A percentile compares a stretch with the other conserved stretches of the same genome.
Conservation (phyloP, 2,329 filamentous ascomycete genomes). For the Xylariaceae sp. region DNA sequence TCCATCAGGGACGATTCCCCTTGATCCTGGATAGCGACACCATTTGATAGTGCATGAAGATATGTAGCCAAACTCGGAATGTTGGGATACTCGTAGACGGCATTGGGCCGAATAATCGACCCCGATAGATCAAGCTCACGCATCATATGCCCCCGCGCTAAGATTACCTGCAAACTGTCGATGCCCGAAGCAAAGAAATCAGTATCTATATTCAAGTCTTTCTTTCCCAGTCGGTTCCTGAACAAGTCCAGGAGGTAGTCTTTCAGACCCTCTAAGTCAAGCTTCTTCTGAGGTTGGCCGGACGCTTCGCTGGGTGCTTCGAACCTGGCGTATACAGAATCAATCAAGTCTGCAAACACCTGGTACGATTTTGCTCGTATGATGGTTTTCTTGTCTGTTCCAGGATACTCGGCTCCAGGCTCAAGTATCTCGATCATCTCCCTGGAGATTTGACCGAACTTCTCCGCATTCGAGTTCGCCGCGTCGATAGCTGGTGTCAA, state of each 20-base stretch:
- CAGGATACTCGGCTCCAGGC: slow-evolving; percentile 39
- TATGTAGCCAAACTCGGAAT: slow-evolving; percentile 17
- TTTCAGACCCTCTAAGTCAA: slow-evolving; percentile 5
- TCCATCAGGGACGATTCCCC: slow-evolving; percentile 26
- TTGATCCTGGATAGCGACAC: too few relatives aligned
- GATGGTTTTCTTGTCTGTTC: slow-evolving; percentile 54
- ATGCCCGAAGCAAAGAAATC: slow-evolving; percentile 26
- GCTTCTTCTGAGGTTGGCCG: slow-evolving; percentile 4
- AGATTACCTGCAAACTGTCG: slow-evolving; percentile 25
- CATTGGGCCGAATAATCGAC: slow-evolving; percentile 18
- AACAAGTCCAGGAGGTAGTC: slow-evolving; percentile 10
- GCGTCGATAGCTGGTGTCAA: slow-evolving; percentile 47
- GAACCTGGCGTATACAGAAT: slow-evolving; percentile 35
- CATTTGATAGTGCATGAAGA: slow-evolving; percentile 12
- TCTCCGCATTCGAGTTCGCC: slow-evolving; percentile 45
- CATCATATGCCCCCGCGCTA: slow-evolving; percentile 18
- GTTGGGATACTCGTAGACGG: slow-evolving; percentile 27
- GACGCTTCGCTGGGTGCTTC: slow-evolving; percentile 12
- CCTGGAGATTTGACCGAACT: slow-evolving; percentile 47
- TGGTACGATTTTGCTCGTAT: slow-evolving; percentile 48
- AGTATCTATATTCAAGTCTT: slow-evolving; percentile 12
- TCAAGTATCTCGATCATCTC: slow-evolving; percentile 49
- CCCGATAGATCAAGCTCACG: slow-evolving; percentile 21
- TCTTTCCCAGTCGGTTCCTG: slow-evolving; percentile 9
- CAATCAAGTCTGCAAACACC: slow-evolving; percentile 43